These are phyloP conservation scores for Lentinula guzmanii DNA, from an alignment of 768 basidiomycete genomes.

Conservation along the genomic window DNA sequence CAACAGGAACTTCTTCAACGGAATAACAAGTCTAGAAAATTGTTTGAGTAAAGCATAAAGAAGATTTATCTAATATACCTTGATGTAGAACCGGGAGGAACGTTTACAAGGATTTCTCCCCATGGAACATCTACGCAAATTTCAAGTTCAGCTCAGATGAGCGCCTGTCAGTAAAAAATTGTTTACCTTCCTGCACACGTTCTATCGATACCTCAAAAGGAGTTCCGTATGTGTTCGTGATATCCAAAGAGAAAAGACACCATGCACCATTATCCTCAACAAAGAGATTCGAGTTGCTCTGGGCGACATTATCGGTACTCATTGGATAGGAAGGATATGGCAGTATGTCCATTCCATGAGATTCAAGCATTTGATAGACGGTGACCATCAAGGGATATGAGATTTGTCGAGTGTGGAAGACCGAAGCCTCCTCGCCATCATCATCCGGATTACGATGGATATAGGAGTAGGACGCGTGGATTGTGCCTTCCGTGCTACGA, in stretches of 20 bases:
- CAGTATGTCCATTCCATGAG: slow-evolving; percentile 75
- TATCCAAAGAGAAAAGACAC: slow-evolving; percentile 86
- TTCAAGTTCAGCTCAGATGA: background rate
- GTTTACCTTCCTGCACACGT: slow-evolving; percentile 54
- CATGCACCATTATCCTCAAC: slow-evolving; percentile 54
- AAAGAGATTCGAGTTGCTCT: slow-evolving; percentile 23
- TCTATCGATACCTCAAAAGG: slow-evolving; percentile 88
- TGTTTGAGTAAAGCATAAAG: background rate
- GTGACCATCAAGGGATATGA: slow-evolving; percentile 88
- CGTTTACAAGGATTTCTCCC: slow-evolving; percentile 45
- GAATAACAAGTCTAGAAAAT: slow-evolving; percentile 52
- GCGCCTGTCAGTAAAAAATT: background rate
- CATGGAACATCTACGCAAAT: slow-evolving; percentile 29
- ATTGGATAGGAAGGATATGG: slow-evolving; percentile 42
- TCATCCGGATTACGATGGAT: slow-evolving; percentile 36
- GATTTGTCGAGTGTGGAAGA: slow-evolving; percentile 84
- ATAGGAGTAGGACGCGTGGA: slow-evolving; percentile 82
- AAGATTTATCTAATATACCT: slow-evolving; percentile 37
- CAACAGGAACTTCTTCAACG: slow-evolving; percentile 65
- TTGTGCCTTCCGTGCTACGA: slow-evolving; percentile 64
- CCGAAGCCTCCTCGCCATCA: slow-evolving; percentile 19
- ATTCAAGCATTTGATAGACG: slow-evolving; percentile 93
- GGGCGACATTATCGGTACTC: slow-evolving; percentile 12
- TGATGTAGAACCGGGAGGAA: slow-evolving; percentile 86
- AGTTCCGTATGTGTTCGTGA: slow-evolving; percentile 86